Evolutionary conservation across 2,329 filamentous ascomycete species (phyloP).

Genomic region (Bipolaris oryzae): DNA sequence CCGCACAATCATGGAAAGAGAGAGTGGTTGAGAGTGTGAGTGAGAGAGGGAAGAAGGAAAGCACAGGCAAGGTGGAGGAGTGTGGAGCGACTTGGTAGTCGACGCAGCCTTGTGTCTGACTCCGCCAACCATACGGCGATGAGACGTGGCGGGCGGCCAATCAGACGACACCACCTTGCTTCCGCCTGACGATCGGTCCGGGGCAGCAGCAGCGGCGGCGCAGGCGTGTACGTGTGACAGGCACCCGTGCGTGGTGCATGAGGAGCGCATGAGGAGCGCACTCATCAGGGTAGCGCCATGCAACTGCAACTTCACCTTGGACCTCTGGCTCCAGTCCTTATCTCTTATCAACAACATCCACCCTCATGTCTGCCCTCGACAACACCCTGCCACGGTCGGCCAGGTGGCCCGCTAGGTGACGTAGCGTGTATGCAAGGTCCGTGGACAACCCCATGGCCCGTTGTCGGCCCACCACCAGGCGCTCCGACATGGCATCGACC

Average conservation of each 20-base stretch:
- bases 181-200: constrained; percentile 10
- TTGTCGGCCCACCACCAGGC: background rate
- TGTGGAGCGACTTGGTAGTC: background rate
- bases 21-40: background rate
- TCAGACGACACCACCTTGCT: constrained; percentile 7
- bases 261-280: background rate
- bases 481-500: background rate
- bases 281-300: background rate
- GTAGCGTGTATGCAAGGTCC: background rate
- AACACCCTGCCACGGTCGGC: background rate
- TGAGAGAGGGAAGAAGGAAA: background rate
- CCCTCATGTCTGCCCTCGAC: background rate
- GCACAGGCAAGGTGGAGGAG: background rate
- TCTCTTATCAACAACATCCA: background rate
- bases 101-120: constrained; percentile 11
- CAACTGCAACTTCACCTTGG: background rate
- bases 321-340: background rate
- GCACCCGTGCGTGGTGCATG: constrained; percentile 9
- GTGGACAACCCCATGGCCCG: background rate
- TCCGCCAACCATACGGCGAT: constrained; percentile 1
- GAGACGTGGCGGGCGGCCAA: constrained; percentile 7
- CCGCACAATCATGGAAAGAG: constrained; percentile 1
- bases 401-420: background rate
- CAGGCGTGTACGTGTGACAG: constrained; percentile 20
- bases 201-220: constrained; percentile 1